Percentiles rank a stretch among this genome's conserved stretches.
phyloP scores from a whole-genome alignment of 495 filamentous ascomycete genomes.

The Xylaria palmicola region DNA sequence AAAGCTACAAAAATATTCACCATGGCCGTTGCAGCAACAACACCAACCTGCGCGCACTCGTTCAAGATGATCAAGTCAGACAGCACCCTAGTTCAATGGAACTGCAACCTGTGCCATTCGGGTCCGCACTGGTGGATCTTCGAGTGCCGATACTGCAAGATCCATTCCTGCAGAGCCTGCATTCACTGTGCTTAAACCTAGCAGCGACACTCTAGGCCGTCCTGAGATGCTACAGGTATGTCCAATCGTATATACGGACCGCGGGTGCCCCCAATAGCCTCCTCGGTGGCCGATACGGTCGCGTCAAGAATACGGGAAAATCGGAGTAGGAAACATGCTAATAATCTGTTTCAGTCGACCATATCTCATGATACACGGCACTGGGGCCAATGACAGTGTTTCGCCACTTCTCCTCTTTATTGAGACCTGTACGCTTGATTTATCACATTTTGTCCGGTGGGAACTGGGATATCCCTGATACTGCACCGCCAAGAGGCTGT shows the following conservation, averaged over 20 bases:
- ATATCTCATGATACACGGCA: background rate
- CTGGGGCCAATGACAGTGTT: background rate
- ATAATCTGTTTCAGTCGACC: background rate
- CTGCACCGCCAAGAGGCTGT: constrained; percentile 4
- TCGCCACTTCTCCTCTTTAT: background rate
- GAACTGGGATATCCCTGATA: constrained; percentile 3
- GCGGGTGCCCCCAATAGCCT: background rate
- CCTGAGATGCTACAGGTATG: constrained; percentile 2
- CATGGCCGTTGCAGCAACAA: constrained; percentile 63
- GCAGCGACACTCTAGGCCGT: background rate
- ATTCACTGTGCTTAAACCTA: constrained; percentile 51
- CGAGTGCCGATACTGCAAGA: constrained; percentile 74
- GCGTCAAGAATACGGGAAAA: background rate
- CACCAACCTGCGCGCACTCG: constrained; percentile 62
- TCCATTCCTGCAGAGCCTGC: constrained; percentile 71
- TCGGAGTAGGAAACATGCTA: constrained; percentile 1
- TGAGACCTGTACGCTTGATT: constrained; percentile 8
- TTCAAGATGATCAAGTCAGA: constrained; percentile 80
- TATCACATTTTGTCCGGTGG: constrained; percentile 9
- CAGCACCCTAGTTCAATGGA: constrained; percentile 72
- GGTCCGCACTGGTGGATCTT: constrained; percentile 83
- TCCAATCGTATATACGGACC: background rate
- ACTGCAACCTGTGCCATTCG: constrained; percentile 71
- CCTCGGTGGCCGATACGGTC: background rate
- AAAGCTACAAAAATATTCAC: constrained; percentile 18